These are phyloP conservation scores for Wickerhamiella occidentalis DNA, from an alignment of 805 yeast species.

Conservation along the genomic window DNA sequence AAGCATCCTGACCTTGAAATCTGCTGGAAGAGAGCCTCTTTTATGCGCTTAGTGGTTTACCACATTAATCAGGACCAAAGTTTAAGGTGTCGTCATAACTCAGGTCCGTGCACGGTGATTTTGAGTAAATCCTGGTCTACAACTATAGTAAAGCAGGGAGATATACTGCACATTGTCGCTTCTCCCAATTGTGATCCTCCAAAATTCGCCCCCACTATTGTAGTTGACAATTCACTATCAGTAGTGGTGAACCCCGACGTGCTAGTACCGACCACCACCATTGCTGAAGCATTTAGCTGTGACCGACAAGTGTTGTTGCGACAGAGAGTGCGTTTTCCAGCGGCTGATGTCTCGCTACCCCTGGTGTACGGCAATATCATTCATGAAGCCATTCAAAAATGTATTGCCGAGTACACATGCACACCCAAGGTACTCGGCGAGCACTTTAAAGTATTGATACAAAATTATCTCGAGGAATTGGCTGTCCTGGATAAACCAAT, in stretches of 20 bases:
- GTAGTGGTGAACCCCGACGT: constrained; percentile 76
- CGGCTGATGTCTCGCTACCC: constrained; percentile 45
- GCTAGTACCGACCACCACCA: constrained; percentile 66
- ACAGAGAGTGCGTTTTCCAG: constrained; percentile 44
- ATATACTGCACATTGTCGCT: constrained; percentile 27
- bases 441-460: constrained; percentile 24
- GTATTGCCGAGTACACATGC: constrained; percentile 33
- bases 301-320: constrained; percentile 55
- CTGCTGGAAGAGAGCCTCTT: not conserved
- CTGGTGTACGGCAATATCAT: constrained; percentile 71
- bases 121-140: constrained; percentile 25
- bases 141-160: constrained; percentile 21
- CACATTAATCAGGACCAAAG: not conserved
- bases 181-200: constrained; percentile 13
- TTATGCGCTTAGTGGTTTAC: constrained; percentile 9
- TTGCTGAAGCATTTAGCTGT: constrained; percentile 67
- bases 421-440: constrained; percentile 30
- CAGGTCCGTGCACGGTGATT: constrained; percentile 11
- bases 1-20: not conserved
- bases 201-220: constrained; percentile 10
- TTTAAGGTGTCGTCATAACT: constrained; percentile 8
- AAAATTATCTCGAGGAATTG: constrained; percentile 30
- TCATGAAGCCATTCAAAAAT: constrained; percentile 60
- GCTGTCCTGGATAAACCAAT: constrained; percentile 43
- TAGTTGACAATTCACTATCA: constrained; percentile 50